Conservation (phyloP, 306 rosid genomes). For the Luffa acutangula region DNA sequence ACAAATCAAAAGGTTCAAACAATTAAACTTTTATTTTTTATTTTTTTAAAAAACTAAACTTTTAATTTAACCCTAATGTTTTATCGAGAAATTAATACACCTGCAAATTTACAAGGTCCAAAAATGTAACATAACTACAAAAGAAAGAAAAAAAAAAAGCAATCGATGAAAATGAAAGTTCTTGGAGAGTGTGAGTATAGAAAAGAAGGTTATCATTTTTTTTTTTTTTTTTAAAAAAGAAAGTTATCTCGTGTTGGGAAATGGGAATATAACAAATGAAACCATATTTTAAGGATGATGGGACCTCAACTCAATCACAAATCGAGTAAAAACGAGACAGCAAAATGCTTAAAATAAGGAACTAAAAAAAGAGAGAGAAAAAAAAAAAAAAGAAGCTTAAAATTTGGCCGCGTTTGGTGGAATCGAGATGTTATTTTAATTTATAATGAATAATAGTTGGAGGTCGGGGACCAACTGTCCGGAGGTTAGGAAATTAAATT, state of each 20-base stretch:
- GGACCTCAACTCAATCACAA: background rate
- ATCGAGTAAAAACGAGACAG: background rate
- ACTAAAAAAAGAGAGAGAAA: background rate
- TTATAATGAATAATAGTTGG: background rate
- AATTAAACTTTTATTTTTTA: too few species aligned
- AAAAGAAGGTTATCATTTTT: background rate
- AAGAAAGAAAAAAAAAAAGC: background rate
- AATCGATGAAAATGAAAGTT: background rate
- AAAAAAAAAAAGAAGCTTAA: slow-evolving; percentile 1
- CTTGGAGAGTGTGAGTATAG: background rate
- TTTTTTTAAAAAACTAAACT: too few species aligned
- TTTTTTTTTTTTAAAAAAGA: too few species aligned
- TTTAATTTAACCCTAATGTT: too few species aligned
- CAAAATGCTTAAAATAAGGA: background rate
- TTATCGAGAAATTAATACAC: too few species aligned
- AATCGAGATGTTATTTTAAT: background rate
- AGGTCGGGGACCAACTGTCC: background rate
- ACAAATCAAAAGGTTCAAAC: too few species aligned
- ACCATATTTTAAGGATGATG: background rate
- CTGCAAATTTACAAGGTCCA: background rate
- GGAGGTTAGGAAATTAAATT: background rate
- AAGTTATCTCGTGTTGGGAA: background rate
- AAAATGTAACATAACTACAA: background rate
- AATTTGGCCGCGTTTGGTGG: background rate
- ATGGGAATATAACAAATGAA: background rate